Evolutionary conservation across 2,329 filamentous ascomycete genomes (phyloP).

Genomic region (Sporothrix euskadiensis): DNA sequence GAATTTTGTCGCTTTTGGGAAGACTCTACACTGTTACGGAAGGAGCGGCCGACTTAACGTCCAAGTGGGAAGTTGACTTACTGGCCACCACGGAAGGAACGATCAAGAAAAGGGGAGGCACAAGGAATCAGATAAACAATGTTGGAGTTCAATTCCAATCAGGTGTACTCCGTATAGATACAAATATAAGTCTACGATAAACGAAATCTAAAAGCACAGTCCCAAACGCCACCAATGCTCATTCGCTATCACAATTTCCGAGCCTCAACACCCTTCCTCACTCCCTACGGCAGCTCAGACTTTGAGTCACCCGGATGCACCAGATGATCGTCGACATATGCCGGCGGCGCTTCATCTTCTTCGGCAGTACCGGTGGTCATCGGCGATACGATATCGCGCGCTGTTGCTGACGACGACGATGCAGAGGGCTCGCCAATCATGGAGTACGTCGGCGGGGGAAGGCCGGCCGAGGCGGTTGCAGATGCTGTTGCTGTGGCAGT

Average conservation of each 20-base stretch:
- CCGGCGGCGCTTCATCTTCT: conserved; percentile 34
- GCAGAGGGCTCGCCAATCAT: conserved; percentile 18
- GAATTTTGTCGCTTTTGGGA: not conserved
- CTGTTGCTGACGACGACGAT: not conserved
- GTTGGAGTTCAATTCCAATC: not conserved
- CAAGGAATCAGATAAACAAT: no score
- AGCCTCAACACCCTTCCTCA: not conserved
- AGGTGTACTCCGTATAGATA: not conserved
- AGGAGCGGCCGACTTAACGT: not conserved
- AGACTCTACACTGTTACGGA: not conserved
- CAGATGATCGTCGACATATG: conserved; percentile 36
- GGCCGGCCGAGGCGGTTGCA: conserved; percentile 28
- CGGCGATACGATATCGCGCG: not conserved
- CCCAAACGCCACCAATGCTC: not conserved
- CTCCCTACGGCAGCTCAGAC: not conserved
- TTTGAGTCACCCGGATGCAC: conserved; percentile 32
- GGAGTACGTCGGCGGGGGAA: conserved; percentile 37
- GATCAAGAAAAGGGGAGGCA: not conserved
- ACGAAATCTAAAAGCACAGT: not conserved
- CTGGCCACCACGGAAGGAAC: not conserved
- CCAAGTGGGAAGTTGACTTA: not conserved
- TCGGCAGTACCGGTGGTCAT: not conserved
- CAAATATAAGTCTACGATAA: not conserved
- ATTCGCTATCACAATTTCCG: not conserved
- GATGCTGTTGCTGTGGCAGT: not conserved